phyloP scores from a whole-genome alignment of 139 green algal genomes.

The Zygnema cylindricum region DNA sequence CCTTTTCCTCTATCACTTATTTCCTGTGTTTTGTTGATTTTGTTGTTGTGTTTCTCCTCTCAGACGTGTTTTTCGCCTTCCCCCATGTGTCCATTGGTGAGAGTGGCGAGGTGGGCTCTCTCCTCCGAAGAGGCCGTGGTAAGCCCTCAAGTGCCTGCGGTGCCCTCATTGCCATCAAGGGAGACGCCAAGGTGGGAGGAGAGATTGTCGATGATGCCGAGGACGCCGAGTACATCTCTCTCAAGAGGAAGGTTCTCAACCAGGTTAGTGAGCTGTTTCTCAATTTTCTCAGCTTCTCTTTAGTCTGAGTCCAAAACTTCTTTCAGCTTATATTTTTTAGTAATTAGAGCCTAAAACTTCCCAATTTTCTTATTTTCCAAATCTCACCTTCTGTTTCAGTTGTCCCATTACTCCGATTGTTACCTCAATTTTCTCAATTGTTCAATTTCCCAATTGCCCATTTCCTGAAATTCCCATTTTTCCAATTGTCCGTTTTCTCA shows the following conservation, averaged over 20 bases:
- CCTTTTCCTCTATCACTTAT: background rate
- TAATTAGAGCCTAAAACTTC: no score
- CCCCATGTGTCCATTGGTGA: slow-evolving; percentile 85
- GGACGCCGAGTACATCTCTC: slow-evolving; percentile 87
- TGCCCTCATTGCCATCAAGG: slow-evolving; percentile 74
- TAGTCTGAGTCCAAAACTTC: no score
- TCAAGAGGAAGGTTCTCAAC: slow-evolving; percentile 83
- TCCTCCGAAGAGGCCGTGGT: slow-evolving; percentile 72
- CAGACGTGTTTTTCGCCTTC: slow-evolving; percentile 89
- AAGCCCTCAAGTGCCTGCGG: slow-evolving; percentile 78
- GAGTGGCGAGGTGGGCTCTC: slow-evolving; percentile 69
- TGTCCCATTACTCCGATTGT: no score
- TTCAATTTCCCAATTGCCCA: no score
- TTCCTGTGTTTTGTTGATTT: background rate
- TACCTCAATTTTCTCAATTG: no score
- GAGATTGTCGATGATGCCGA: slow-evolving; percentile 76
- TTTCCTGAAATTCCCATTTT: no score
- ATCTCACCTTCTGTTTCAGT: no score
- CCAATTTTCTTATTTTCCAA: no score
- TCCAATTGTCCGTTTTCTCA: no score
- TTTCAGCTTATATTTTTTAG: no score
- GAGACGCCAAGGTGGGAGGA: slow-evolving; percentile 62
- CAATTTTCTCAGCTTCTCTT: no score
- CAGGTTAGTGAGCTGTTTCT: slow-evolving; percentile 64
- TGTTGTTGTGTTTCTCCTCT: background rate